These are phyloP conservation scores for Termitomyces sp. DNA, from an alignment of 768 basidiomycete genomes.

Conservation along the genomic window DNA sequence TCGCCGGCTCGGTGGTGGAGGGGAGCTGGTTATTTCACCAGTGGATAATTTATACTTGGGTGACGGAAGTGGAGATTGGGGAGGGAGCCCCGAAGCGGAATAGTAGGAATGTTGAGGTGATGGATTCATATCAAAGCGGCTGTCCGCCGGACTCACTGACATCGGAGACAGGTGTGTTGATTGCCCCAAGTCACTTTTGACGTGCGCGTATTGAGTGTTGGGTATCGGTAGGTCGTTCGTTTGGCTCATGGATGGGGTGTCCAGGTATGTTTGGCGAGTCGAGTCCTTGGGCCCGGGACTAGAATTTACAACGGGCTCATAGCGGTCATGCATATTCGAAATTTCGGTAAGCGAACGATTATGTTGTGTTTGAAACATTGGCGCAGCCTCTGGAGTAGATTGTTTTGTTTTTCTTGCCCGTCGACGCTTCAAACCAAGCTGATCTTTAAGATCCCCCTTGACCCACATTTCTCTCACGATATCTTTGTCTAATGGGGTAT, in stretches of 20 bases:
- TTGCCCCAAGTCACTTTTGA: slow-evolving; percentile 12
- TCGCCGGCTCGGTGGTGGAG: slow-evolving; percentile 35
- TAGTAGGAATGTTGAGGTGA: slow-evolving; percentile 60
- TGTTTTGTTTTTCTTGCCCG: slow-evolving; percentile 39
- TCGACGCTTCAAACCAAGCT: slow-evolving; percentile 64
- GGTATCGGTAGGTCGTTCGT: slow-evolving; percentile 21
- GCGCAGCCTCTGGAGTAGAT: slow-evolving; percentile 52
- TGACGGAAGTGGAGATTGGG: slow-evolving; percentile 54
- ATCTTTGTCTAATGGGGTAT: slow-evolving; percentile 81
- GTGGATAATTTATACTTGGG: slow-evolving; percentile 40
- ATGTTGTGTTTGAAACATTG: slow-evolving; percentile 67
- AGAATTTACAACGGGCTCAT: slow-evolving; percentile 40
- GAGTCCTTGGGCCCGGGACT: slow-evolving; percentile 22
- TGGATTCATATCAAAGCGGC: slow-evolving; percentile 16
- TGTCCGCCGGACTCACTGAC: slow-evolving; percentile 16
- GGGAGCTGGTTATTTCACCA: slow-evolving; percentile 38
- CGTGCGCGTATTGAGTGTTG: slow-evolving; percentile 21
- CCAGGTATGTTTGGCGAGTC: slow-evolving; percentile 39
- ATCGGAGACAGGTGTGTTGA: slow-evolving; percentile 23
- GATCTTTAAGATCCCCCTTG: slow-evolving; percentile 74
- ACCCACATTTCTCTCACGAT: slow-evolving; percentile 94
- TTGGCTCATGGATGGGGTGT: slow-evolving; percentile 37
- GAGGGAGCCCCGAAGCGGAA: slow-evolving; percentile 60
- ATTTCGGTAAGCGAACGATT: slow-evolving; percentile 62
- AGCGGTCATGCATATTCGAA: slow-evolving; percentile 31